Evolutionary conservation across 2,329 filamentous ascomycete species (phyloP).

Genomic region (Pseudomassariella vexata): DNA sequence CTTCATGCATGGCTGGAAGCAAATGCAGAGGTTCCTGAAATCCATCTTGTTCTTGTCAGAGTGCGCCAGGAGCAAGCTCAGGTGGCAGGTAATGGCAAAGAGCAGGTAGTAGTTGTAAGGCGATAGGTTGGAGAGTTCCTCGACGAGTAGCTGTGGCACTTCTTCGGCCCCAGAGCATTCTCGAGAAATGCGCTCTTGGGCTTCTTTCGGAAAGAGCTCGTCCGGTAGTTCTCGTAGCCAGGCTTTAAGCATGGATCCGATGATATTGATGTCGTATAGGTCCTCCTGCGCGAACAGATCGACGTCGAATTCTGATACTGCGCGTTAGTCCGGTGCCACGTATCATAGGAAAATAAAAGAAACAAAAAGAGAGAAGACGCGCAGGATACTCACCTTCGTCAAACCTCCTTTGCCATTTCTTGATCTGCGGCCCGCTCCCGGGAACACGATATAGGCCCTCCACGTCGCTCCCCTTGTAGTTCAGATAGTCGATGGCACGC

Average conservation of each 20-base stretch:
- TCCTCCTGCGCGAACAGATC: constrained; percentile 83
- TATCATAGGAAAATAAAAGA: neutral
- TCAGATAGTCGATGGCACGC: constrained; percentile 93
- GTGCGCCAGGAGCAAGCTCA: constrained; percentile 84
- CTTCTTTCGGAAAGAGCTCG: constrained; percentile 81
- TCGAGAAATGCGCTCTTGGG: constrained; percentile 73
- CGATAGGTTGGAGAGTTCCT: constrained; percentile 88
- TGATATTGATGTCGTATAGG: constrained; percentile 92
- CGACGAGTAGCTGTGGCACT: constrained; percentile 79
- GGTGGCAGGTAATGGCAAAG: constrained; percentile 94
- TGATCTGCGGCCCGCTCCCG: constrained; percentile 83
- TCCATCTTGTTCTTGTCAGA: constrained; percentile 98
- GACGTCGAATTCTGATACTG: constrained; percentile 67
- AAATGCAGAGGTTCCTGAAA: constrained; percentile 90
- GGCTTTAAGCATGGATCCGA: constrained; percentile 92
- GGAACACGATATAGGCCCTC: constrained; percentile 91
- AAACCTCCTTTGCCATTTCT: constrained; percentile 88
- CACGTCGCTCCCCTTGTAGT: constrained; percentile 89
- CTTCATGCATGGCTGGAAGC: constrained; percentile 95
- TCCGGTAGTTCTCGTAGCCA: constrained; percentile 95
- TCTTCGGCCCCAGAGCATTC: constrained; percentile 74
- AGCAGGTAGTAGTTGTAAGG: constrained; percentile 97
- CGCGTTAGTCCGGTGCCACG: neutral
- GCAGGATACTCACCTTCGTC: constrained; percentile 66
- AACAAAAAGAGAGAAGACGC: neutral